Percentiles rank a stretch among this genome's conserved stretches.
Evolutionary conservation across 1,139 yeast genomes (phyloP).

Genomic region (Yamadazyma spencermartinsiae): DNA sequence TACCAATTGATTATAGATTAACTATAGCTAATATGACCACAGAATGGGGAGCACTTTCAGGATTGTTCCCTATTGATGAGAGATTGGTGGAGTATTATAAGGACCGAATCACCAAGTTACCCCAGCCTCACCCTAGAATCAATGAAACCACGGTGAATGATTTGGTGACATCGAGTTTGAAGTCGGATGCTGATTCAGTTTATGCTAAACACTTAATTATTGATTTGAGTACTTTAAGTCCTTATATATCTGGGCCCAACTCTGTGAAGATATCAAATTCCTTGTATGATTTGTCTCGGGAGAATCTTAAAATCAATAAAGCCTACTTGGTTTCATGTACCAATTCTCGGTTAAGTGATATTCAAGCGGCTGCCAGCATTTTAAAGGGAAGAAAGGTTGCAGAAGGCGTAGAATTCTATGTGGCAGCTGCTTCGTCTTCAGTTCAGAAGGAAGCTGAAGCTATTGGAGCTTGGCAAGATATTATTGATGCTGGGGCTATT

Average conservation of each 20-base stretch:
- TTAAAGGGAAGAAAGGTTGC: conserved; percentile 81
- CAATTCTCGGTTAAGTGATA: conserved; percentile 88
- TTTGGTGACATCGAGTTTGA: conserved; percentile 44
- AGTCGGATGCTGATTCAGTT: conserved; percentile 72
- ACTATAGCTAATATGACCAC: conserved; percentile 99
- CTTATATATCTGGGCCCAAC: conserved; percentile 94
- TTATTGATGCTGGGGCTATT: conserved; percentile 89
- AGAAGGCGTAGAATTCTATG: conserved; percentile 87
- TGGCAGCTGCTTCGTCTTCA: conserved; percentile 94
- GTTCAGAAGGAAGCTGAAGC: conserved; percentile 92
- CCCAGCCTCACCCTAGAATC: conserved; percentile 85
- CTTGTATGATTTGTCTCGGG: conserved; percentile 67
- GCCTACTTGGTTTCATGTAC: conserved; percentile 98
- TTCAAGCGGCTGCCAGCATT: conserved; percentile 90
- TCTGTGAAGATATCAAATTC: conserved; percentile 89
- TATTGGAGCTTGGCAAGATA: conserved; percentile 86
- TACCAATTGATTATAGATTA: conserved; percentile 86
- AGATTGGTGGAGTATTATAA: conserved; percentile 77
- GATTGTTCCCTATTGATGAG: conserved; percentile 90
- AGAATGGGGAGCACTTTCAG: conserved; percentile 99
- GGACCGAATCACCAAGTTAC: conserved; percentile 61
- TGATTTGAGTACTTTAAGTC: conserved; percentile 83
- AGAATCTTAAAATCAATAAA: conserved; percentile 79
- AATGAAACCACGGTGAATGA: conserved; percentile 56
- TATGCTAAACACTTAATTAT: conserved; percentile 86